Percentiles rank a stretch among this genome's conserved stretches.
Evolutionary conservation across 2,329 filamentous ascomycete species (phyloP).

Genomic region (Pyricularia grisea): DNA sequence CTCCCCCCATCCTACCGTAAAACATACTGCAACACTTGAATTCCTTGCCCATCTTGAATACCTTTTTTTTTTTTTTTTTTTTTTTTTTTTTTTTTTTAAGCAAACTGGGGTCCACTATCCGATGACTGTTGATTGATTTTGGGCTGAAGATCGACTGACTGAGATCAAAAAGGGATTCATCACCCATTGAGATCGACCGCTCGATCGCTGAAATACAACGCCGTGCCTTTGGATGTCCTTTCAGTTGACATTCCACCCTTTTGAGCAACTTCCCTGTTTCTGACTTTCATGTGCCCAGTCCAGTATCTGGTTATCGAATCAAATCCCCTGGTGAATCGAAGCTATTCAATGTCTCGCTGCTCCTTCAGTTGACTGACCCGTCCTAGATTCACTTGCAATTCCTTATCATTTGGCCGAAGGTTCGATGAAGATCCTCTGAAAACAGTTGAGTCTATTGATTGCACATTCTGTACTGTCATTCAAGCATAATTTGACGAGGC

Average conservation of each 20-base stretch:
- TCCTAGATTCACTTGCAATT: not conserved
- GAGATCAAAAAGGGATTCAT: not conserved
- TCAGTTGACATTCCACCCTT: not conserved
- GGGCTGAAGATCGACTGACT: not conserved
- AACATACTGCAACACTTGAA: no score
- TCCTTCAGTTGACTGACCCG: not conserved
- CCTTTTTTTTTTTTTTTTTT: no score
- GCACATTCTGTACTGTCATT: not conserved
- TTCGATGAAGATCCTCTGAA: not conserved
- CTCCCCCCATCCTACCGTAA: no score
- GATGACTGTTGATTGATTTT: not conserved
- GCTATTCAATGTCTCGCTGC: not conserved
- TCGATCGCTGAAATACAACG: not conserved
- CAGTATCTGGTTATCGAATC: not conserved
- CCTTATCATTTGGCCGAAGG: not conserved
- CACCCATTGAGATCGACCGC: not conserved
- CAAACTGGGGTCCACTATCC: not conserved
- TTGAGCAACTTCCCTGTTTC: not conserved
- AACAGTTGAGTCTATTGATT: not conserved
- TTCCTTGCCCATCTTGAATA: not conserved
- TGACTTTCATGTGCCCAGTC: not conserved
- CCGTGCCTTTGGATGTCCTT: not conserved
- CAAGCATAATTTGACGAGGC: not conserved
- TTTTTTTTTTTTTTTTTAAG: no score
- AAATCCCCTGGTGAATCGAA: not conserved